These are phyloP conservation scores for Rhynchospora breviuscula DNA, from an alignment of 176 grass and related monocot species.

Conservation along the genomic window DNA sequence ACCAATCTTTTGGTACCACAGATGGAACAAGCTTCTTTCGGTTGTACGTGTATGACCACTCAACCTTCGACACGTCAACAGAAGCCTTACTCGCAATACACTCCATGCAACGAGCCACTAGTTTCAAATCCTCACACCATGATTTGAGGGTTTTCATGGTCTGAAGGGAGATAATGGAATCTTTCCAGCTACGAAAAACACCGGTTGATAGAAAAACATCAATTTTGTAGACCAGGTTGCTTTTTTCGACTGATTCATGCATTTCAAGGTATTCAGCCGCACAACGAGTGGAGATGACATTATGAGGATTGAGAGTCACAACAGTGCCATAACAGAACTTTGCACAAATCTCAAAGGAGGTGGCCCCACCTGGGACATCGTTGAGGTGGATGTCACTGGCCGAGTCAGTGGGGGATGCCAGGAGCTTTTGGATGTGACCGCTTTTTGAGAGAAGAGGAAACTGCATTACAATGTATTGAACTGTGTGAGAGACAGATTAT, in stretches of 20 bases:
- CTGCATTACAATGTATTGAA: slow-evolving; percentile 33
- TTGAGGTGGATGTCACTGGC: slow-evolving; percentile 61
- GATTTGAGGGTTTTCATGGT: slow-evolving; percentile 81
- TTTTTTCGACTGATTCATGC: slow-evolving; percentile 83
- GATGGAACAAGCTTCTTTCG: slow-evolving; percentile 73
- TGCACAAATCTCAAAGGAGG: slow-evolving; percentile 88
- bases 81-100: slow-evolving; percentile 84
- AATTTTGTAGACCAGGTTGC: slow-evolving; percentile 96
- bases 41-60: slow-evolving; percentile 92
- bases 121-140: slow-evolving; percentile 83
- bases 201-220: slow-evolving; percentile 78
- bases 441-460: slow-evolving; percentile 93
- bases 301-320: slow-evolving; percentile 91
- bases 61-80: slow-evolving; percentile 71
- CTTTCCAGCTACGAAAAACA: slow-evolving; percentile 90
- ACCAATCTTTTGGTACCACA: slow-evolving; percentile 90
- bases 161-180: slow-evolving; percentile 87
- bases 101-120: slow-evolving; percentile 85
- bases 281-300: slow-evolving; percentile 70
- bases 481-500: background rate
- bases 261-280: slow-evolving; percentile 93
- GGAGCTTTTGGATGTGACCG: slow-evolving; percentile 66
- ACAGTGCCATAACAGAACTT: slow-evolving; percentile 86
- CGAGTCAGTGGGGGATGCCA: slow-evolving; percentile 51
- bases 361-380: slow-evolving; percentile 81